Evolutionary conservation across 345 rosid species (phyloP).

Genomic region (Firmiana major): DNA sequence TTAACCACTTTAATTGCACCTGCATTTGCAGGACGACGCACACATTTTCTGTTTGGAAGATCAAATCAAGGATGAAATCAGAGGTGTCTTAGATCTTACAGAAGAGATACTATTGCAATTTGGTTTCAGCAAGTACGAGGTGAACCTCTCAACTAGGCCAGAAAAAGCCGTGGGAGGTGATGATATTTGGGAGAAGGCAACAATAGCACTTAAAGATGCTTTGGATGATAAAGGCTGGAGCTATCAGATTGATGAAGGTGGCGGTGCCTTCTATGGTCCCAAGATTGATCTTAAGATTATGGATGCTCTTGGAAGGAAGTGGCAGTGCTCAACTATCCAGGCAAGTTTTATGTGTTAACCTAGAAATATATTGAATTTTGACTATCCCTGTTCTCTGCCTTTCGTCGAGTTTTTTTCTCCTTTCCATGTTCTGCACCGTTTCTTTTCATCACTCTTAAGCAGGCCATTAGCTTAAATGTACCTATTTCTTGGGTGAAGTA

Average conservation of each 20-base stretch:
- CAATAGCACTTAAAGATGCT: slow-evolving; percentile 74
- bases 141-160: slow-evolving; percentile 93
- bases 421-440: background rate
- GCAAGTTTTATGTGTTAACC: slow-evolving; percentile 22
- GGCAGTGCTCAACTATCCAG: slow-evolving; percentile 99
- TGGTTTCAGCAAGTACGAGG: slow-evolving; percentile 78
- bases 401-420: background rate
- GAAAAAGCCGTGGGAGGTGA: slow-evolving; percentile 87
- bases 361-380: background rate
- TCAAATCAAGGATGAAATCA: slow-evolving; percentile 91
- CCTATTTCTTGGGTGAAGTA: background rate
- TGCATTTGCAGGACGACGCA: slow-evolving; percentile 77
- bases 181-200: slow-evolving; percentile 92
- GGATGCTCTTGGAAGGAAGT: slow-evolving; percentile 96
- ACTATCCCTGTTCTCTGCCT: background rate
- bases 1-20: background rate
- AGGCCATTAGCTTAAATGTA: background rate
- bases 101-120: slow-evolving; percentile 78
- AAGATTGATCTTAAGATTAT: slow-evolving; percentile 92
- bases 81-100: slow-evolving; percentile 88
- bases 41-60: slow-evolving; percentile 94
- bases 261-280: slow-evolving; percentile 99
- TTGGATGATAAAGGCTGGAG: slow-evolving; percentile 89
- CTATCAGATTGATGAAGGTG: slow-evolving; percentile 92
- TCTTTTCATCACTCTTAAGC: background rate